Conservation (phyloP, 2,329 filamentous ascomycete genomes). For the Phialocephala subalpina region DNA sequence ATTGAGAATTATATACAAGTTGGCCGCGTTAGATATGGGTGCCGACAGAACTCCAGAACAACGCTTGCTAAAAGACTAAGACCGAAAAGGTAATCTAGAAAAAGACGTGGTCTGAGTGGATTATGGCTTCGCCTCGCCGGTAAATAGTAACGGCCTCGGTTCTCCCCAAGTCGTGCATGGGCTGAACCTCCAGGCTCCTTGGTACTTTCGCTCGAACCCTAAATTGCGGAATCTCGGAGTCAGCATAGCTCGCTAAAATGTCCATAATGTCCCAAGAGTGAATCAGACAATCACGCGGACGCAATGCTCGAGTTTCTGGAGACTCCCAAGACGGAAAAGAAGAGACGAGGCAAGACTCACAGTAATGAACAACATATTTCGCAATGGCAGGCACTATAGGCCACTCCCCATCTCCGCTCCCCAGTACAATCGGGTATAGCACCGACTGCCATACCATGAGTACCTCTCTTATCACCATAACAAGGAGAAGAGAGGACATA, state of each 20-base stretch:
- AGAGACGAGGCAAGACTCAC: background rate
- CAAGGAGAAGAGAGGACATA: background rate
- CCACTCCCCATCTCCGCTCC: conserved; percentile 17
- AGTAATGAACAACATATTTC: conserved; percentile 23
- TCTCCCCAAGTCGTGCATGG: conserved; percentile 27
- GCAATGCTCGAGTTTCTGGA: no score
- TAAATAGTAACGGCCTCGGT: conserved; percentile 4
- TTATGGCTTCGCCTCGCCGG: background rate
- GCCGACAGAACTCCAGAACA: no score
- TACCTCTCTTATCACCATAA: background rate
- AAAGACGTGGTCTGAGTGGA: no score
- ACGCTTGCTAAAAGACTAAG: no score
- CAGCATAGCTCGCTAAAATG: no score
- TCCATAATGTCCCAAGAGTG: no score
- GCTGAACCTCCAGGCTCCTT: conserved; percentile 27
- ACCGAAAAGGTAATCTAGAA: no score
- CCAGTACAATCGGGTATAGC: conserved; percentile 25
- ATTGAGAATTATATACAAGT: no score
- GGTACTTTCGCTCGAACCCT: conserved; percentile 26
- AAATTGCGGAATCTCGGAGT: no score
- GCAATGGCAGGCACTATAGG: conserved; percentile 20
- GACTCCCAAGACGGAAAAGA: no score
- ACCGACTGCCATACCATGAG: conserved; percentile 14
- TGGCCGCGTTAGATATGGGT: no score
- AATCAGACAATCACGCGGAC: no score